Base-by-base conservation (phyloP, 2,329 filamentous ascomycete species). In the Pyricularia grisea region DNA sequence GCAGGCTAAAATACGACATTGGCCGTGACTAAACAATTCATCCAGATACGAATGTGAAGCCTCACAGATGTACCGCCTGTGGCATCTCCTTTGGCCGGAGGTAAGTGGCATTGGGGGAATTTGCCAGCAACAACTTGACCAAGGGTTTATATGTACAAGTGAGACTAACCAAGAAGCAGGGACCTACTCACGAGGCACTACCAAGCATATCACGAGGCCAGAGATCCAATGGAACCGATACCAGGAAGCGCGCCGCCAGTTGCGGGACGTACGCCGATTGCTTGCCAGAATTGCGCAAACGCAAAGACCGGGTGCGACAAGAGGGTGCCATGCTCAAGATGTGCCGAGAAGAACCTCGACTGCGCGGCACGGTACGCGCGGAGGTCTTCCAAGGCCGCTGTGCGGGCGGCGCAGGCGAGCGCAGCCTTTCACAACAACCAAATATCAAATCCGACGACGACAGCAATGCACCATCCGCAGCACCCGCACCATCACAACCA, bases 21-120 rank as follows among this genome's bases (percentile, higher is more conserved):
- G n/a, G 23, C 3, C n/a, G 3, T n/a, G 9, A 68, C 72, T 76
- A n/a, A 50, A 74, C 69, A 4, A 61, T n/a, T n/a, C 9, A 11
- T 50, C 50, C 70, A 86, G 84, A 86, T 70, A 86, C 84, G 70
- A 84, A 85, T 72, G 82, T 86, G 61, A 86, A 86, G 73, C 84
- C 84, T 12, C 80, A 85, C 72, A 78, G 81, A 58, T 86, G 84
- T 72, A 78, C 77, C 68, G 77, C 78, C 50, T 86, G 84, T 72
- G 79, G 82, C 65, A 76, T 86, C 5, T 82, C 80, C 3, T 86
- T 85, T 74, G 79, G 82, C 30, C 75, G 84, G 76, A 82, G 81
- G 83, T 82, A 76, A 72, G 77, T 73, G 63, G 17, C 61, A 68
- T 36, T 33, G n/a, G n/a, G 4, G 33, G 9, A 66, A 25, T 33